phyloP scores from a whole-genome alignment of 1,284 basidiomycete species.

The Irpex sp. region DNA sequence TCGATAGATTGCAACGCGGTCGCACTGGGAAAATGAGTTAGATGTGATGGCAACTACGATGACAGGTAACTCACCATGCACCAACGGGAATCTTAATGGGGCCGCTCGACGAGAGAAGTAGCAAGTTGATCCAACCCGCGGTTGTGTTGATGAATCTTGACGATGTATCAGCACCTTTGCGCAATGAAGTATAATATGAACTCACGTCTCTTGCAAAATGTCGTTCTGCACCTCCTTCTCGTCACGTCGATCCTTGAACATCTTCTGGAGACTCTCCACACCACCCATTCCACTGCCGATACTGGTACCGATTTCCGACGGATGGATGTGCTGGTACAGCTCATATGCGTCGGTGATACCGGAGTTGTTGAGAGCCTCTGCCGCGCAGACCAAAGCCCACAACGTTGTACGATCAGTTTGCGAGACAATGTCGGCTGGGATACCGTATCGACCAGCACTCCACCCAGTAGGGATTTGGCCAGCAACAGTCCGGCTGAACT shows the following conservation, averaged over 20 bases:
- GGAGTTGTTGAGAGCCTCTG: constrained; percentile 95
- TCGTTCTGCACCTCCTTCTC: constrained; percentile 98
- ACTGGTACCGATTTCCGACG: constrained; percentile 90
- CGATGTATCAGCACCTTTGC: constrained; percentile 15
- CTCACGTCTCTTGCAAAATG: constrained; percentile 94
- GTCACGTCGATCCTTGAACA: constrained; percentile 98
- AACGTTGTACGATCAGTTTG: constrained; percentile 94
- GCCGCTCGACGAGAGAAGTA: constrained; percentile 91
- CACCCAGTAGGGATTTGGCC: constrained; percentile 98
- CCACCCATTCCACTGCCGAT: constrained; percentile 98
- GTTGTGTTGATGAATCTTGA: constrained; percentile 93
- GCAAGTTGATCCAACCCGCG: constrained; percentile 95
- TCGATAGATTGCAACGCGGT: constrained; percentile 97
- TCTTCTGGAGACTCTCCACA: constrained; percentile 82
- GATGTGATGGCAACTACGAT: background rate
- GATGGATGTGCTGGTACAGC: constrained; percentile 94
- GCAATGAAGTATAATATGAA: constrained; percentile 17
- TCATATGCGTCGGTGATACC: constrained; percentile 98
- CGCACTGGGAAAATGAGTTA: constrained; percentile 48
- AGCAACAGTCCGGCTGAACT: constrained; percentile 91
- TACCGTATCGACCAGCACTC: constrained; percentile 94
- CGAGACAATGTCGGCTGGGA: constrained; percentile 95
- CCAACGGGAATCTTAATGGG: constrained; percentile 99
- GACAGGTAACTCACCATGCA: constrained; percentile 70
- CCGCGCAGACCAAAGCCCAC: constrained; percentile 93